Percentiles rank a stretch among this genome's conserved stretches.
These are phyloP conservation scores for Viola odorata DNA, from an alignment of 345 rosid genomes.

Conservation along the genomic window DNA sequence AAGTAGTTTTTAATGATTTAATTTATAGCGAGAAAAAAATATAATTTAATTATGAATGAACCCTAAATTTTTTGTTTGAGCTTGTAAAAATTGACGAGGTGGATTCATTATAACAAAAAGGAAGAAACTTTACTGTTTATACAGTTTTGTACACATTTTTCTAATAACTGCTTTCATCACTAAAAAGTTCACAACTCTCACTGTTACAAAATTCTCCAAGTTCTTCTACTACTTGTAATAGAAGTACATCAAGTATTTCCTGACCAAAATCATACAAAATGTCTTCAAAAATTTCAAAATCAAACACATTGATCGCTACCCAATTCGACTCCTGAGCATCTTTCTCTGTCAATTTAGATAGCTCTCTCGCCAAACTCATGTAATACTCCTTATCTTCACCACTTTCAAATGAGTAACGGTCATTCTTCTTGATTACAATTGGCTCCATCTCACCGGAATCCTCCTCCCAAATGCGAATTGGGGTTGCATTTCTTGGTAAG, in stretches of 20 bases:
- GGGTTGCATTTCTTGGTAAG: conserved; percentile 7
- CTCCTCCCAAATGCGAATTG: background rate
- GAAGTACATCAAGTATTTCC: conserved; percentile 38
- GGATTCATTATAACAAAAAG: too few species aligned
- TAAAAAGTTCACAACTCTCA: background rate
- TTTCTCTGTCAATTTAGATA: conserved; percentile 39
- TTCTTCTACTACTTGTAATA: conserved; percentile 32
- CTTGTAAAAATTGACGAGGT: too few species aligned
- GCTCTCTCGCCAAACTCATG: conserved; percentile 33
- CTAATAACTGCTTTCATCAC: too few species aligned
- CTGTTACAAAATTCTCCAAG: conserved; percentile 20
- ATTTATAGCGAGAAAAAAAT: too few species aligned
- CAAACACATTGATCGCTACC: conserved; percentile 23
- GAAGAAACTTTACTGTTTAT: too few species aligned
- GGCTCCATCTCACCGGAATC: conserved; percentile 4
- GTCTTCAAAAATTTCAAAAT: conserved; percentile 39
- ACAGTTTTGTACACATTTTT: too few species aligned
- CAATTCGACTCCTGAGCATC: conserved; percentile 40
- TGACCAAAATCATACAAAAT: conserved; percentile 43
- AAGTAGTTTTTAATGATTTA: too few species aligned
- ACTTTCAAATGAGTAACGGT: background rate
- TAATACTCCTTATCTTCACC: conserved; percentile 23
- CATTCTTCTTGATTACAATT: conserved; percentile 2
- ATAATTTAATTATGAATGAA: too few species aligned
- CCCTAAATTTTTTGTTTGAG: too few species aligned